These are phyloP conservation scores for Umbelopsis ramanniana DNA, from an alignment of 192 early-diverging fungal species.

Conservation along the genomic window DNA sequence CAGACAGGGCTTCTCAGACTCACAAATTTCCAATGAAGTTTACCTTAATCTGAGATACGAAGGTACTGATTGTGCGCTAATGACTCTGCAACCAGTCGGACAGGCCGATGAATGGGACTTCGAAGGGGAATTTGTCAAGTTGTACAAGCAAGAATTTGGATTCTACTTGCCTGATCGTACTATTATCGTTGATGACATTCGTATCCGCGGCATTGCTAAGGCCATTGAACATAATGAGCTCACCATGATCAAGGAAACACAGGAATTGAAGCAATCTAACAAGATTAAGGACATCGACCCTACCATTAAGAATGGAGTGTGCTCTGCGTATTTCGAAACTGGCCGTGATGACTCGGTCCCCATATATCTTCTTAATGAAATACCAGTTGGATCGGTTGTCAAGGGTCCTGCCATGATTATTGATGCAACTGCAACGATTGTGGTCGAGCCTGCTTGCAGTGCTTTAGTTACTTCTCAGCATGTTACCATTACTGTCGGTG, in stretches of 20 bases:
- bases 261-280: conserved; percentile 23
- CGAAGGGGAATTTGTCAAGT: conserved; percentile 63
- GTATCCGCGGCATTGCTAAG: conserved; percentile 84
- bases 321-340: conserved; percentile 78
- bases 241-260: conserved; percentile 49
- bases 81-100: conserved; percentile 74
- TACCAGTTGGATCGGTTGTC: conserved; percentile 71
- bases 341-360: conserved; percentile 71
- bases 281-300: conserved; percentile 27
- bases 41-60: conserved; percentile 92
- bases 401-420: conserved; percentile 89
- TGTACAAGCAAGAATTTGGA: conserved; percentile 94
- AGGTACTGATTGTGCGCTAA: conserved; percentile 91
- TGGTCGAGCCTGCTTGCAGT: conserved; percentile 81
- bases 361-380: conserved; percentile 67
- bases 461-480: conserved; percentile 76
- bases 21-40: conserved; percentile 60
- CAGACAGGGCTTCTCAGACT: conserved; percentile 71
- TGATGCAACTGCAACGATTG: conserved; percentile 85
- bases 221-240: conserved; percentile 33
- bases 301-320: conserved; percentile 44
- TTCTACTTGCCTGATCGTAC: conserved; percentile 84
- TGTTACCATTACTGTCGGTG: conserved; percentile 60
- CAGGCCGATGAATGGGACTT: conserved; percentile 66
- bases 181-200: conserved; percentile 90